Evolutionary conservation across 179 eudicot genomes (phyloP), one percentile per base, ranked within the genome.

Genomic region (Silene coronaria): DNA sequence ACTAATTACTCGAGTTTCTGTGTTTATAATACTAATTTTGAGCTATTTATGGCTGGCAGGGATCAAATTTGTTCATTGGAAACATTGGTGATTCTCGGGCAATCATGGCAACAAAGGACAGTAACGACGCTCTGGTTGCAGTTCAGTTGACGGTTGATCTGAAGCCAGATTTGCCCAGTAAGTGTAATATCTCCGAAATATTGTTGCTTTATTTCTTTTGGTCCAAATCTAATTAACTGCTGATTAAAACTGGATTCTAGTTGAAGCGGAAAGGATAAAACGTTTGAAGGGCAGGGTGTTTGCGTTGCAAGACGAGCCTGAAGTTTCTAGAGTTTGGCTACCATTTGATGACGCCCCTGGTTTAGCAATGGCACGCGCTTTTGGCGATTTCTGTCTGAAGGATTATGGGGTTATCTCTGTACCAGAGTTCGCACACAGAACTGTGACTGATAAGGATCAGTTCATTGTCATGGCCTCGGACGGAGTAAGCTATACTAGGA

Each of bases 281-380:
- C 84, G 88, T 63, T 92, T 95, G 61, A 95, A 88, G 75, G 99
- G 99, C 45, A 87, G 99, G 82, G 99, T 95, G 30, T 95, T 95
- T 84, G 97, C 99, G n/a, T 84, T 95, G 83, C 93, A 92, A 87
- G 99, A 95, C 82, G 99, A 95, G 80, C 99, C 99, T 72, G 99
- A 95, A 81, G 99, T 95, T 78, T 86, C 85, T 65, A 87, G 99
- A 77, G 99, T 95, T 83, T 95, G 99, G 97, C 80, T 95, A 59
- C 99, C 99, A 23, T 95, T 86, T 84, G 99, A 92, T 80, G 93
- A 95, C 86, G 99, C 99, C 71, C 99, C 99, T 77, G 97, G 99
- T 70, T 81, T 95, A 78, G 99, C 99, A 76, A 95, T 95, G 99
- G 99, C 99, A 38, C 91, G 99, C 69, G 99, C 99, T 74, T 95